Conservation (phyloP, 179 eudicot species). For the Drosera spatulata region DNA sequence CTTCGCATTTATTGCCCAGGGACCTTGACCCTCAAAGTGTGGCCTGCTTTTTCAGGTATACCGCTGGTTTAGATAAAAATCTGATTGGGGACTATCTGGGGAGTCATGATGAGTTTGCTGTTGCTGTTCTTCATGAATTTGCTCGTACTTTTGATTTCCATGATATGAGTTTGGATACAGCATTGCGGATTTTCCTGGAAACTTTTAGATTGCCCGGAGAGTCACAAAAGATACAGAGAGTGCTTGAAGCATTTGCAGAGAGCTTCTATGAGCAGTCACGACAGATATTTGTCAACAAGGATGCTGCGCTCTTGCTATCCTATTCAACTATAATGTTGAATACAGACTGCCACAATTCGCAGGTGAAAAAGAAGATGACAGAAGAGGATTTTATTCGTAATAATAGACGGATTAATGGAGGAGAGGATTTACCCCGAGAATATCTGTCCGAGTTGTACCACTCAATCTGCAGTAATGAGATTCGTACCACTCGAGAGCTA, state of each 20-base stretch:
- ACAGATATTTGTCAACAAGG: constrained; percentile 27
- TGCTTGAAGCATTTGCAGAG: constrained; percentile 39
- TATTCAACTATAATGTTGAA: constrained; percentile 39
- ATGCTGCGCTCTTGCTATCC: constrained; percentile 38
- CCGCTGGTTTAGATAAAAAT: constrained; percentile 36
- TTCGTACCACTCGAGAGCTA: constrained; percentile 32
- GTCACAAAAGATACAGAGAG: constrained; percentile 38
- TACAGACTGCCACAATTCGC: constrained; percentile 42
- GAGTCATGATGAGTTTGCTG: constrained; percentile 32
- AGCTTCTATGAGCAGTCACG: constrained; percentile 37
- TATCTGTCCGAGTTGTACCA: constrained; percentile 33
- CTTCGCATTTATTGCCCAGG: constrained; percentile 28
- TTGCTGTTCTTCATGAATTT: constrained; percentile 34
- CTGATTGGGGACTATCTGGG: constrained; percentile 35
- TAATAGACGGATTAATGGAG: constrained; percentile 33
- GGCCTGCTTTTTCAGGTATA: constrained; percentile 36
- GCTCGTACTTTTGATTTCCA: constrained; percentile 36
- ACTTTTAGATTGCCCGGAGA: constrained; percentile 36
- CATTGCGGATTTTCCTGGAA: constrained; percentile 32
- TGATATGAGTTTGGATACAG: constrained; percentile 33
- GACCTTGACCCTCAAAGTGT: constrained; percentile 32
- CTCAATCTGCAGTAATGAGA: constrained; percentile 39
- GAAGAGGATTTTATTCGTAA: constrained; percentile 44
- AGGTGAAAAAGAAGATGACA: constrained; percentile 46
- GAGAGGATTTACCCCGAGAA: constrained; percentile 38